Base-by-base conservation (phyloP, 2,329 filamentous ascomycete genomes). In the Colletotrichum sp. region DNA sequence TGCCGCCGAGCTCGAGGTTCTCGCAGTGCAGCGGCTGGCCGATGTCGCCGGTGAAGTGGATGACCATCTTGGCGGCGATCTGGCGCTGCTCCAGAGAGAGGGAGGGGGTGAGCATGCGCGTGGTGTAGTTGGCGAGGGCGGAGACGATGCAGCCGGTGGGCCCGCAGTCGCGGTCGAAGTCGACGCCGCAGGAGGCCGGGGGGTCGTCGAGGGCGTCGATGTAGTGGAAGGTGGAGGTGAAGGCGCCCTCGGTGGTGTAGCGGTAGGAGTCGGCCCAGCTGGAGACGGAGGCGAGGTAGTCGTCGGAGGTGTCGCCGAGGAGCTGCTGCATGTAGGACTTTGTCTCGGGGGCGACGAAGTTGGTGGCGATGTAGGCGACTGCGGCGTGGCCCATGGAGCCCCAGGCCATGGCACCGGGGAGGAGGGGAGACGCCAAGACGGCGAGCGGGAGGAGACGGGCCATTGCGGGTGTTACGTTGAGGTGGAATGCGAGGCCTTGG, bases 361-460 rank as follows among this genome's bases (percentile, higher is more conserved):
- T 85, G 67, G 84, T 85, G 3, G 89, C 89, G 59, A 91, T 80
- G 79, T 90, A 89, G 24, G 89, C 89, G n/a, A 91, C 84, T 1
- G 89, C 88, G 76, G 87, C 87, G 79, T 91, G 89, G 76, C 89
- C 89, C 75, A 87, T 83, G 9, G 82, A 81, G 15, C 86, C 86
- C 86, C 86, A 87, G 71, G 86, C 86, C 60, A 72, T 43, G 34
- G 75, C 72, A 4, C 24, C 15, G 26, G 78, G 78, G 18, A 78
- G 61, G 24, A 78, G 63, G 26, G 21, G 26, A 39, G 79, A 77
- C n/a, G 79, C 75, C 70, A 82, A 75, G 32, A 80, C 63, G 30
- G 79, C 74, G 63, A 80, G 48, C 18, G 78, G 43, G 64, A 78
- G 32, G 67, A 79, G 61, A 60, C 79, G 80, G 32, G 77, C 52